Base-by-base conservation (phyloP, 805 yeast species). In the Yamadazyma laniorum region DNA sequence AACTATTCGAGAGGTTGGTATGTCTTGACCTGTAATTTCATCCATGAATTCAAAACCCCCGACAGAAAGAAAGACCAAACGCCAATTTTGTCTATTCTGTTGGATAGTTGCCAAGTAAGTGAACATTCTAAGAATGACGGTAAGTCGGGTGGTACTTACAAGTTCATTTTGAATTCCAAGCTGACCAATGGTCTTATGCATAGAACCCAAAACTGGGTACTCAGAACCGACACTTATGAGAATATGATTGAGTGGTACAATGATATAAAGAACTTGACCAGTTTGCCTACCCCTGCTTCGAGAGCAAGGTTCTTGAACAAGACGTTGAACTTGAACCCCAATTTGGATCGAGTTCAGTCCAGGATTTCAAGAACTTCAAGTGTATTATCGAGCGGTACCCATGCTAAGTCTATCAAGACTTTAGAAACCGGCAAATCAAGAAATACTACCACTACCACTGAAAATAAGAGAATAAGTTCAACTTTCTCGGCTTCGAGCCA, bases 121-220 rank as follows among this genome's bases (percentile, higher is more conserved):
- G 95, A 87, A 49, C 95, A 86, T 63, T 80, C 91, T 9, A 79
- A 80, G 56, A 80, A 79, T 51, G 87, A 83, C 48, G 78, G 81
- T 18, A 68, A 63, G 36, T 58, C 70, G 26, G 77, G 75, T 34
- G 70, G 76, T 3, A 66, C 65, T 41, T 80, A 80, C 58, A 89
- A 89, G 63, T 93, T 91, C 61, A 85, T 89, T 8, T 67, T 91
- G 44, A 79, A 77, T 47, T 79, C 89, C 13, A 86, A 84, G 52
- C 67, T 58, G 56, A 80, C 82, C 46, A 78, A 80, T 44, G 93
- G 93, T 11, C 65, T 84, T 43, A 72, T 87, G 45, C 82, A 80
- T 45, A 74, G 87, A 53, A 86, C 88, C 29, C 97, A 90, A 63
- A 89, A 88, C 52, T 88, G 93, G 87, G 93, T 90, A n/a, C 90